A percentile compares a stretch with the other conserved stretches of the same genome.
Conservation (phyloP, 768 basidiomycete species). For the Hericium alpestre region DNA sequence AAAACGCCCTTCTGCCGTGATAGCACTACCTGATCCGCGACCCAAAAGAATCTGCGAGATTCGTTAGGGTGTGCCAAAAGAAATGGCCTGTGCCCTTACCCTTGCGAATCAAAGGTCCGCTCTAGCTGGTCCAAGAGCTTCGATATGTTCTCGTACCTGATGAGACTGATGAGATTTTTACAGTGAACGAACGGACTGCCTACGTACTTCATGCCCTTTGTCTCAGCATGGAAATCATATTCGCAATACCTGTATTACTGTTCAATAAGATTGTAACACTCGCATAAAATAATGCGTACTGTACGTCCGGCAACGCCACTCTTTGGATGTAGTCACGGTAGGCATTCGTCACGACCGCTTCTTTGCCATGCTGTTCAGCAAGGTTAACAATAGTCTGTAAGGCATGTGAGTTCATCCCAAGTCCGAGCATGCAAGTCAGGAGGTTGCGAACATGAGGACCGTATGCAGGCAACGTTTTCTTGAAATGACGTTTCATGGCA, state of each 20-base stretch:
- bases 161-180: conserved; percentile 1
- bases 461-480: conserved; percentile 52
- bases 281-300: conserved; percentile 27
- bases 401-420: conserved; percentile 2
- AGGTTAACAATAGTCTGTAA: conserved; percentile 75
- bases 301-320: conserved; percentile 41
- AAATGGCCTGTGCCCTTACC: conserved; percentile 29
- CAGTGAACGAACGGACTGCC: conserved; percentile 3
- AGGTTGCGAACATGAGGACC: conserved; percentile 61
- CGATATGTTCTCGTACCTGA: conserved; percentile 82
- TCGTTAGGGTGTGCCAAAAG: not conserved
- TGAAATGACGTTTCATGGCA: conserved; percentile 65
- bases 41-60: conserved; percentile 69
- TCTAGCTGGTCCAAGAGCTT: conserved; percentile 65
- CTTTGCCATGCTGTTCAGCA: conserved; percentile 85
- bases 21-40: conserved; percentile 56
- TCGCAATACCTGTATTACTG: conserved; percentile 46
- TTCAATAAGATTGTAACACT: not conserved
- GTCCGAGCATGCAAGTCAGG: not conserved
- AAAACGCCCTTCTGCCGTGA: conserved; percentile 81
- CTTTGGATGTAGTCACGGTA: conserved; percentile 63
- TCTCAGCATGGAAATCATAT: conserved; percentile 92
- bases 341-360: conserved; percentile 66
- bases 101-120: conserved; percentile 69
- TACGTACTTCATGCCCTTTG: conserved; percentile 85